These are phyloP conservation scores for Capsella rubella DNA, from an alignment of 441 rosid species.

Conservation along the genomic window DNA sequence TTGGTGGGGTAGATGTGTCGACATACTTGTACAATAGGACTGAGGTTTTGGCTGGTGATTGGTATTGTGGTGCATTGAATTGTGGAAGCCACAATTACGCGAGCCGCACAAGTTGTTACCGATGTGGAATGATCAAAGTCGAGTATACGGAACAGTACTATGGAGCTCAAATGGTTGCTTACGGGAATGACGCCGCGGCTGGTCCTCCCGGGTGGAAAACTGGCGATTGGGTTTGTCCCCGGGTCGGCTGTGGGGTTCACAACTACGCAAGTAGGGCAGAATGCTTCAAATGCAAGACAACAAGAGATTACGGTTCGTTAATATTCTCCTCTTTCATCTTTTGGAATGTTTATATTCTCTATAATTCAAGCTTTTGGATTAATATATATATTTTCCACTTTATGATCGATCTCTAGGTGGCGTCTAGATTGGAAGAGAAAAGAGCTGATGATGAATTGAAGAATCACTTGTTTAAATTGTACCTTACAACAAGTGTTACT, in stretches of 20 bases:
- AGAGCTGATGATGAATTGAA: background rate
- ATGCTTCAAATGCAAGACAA: slow-evolving; percentile 80
- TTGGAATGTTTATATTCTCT: background rate
- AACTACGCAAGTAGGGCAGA: slow-evolving; percentile 87
- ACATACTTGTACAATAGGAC: slow-evolving; percentile 63
- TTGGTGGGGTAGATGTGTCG: slow-evolving; percentile 77
- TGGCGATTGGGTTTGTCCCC: slow-evolving; percentile 89
- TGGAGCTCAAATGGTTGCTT: slow-evolving; percentile 44
- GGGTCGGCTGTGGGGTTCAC: slow-evolving; percentile 83
- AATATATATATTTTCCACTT: background rate
- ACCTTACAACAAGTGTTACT: slow-evolving; percentile 35
- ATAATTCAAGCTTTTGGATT: slow-evolving; percentile 12
- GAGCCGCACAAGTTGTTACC: slow-evolving; percentile 70
- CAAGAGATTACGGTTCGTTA: slow-evolving; percentile 66
- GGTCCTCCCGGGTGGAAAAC: slow-evolving; percentile 90
- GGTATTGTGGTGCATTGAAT: slow-evolving; percentile 77
- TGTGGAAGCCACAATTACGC: slow-evolving; percentile 93
- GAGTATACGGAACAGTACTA: slow-evolving; percentile 51
- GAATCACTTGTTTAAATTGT: slow-evolving; percentile 26
- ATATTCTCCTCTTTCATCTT: background rate
- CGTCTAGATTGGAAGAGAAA: slow-evolving; percentile 20
- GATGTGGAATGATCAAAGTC: slow-evolving; percentile 64
- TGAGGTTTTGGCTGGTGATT: slow-evolving; percentile 81
- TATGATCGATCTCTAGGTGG: slow-evolving; percentile 36
- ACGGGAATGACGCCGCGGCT: slow-evolving; percentile 48